Evolutionary conservation across 2,329 filamentous ascomycete genomes (phyloP).

Genomic region (Cordyceps militaris): DNA sequence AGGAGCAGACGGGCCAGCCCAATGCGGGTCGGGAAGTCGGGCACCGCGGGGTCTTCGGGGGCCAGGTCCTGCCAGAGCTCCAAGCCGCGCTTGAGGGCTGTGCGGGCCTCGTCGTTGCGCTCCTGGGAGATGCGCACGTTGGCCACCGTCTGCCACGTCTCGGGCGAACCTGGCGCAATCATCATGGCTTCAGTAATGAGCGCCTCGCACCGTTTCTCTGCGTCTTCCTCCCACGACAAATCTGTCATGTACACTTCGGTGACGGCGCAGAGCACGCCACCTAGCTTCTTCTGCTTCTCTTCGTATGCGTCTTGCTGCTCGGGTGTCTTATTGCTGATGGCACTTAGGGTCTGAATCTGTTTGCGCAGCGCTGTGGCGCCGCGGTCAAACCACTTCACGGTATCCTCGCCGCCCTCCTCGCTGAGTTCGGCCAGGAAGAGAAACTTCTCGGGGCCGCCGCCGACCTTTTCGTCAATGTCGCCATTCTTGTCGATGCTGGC

Average conservation of each 20-base stretch:
- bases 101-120: constrained; percentile 68
- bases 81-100: constrained; percentile 72
- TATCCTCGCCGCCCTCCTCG: constrained; percentile 59
- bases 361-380: constrained; percentile 66
- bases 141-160: constrained; percentile 92
- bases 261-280: constrained; percentile 87
- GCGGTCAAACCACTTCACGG: constrained; percentile 59
- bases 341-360: constrained; percentile 60
- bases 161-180: constrained; percentile 71
- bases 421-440: constrained; percentile 89
- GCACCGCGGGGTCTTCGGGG: constrained; percentile 63
- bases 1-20: constrained; percentile 79
- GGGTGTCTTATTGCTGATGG: constrained; percentile 29
- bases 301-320: constrained; percentile 41
- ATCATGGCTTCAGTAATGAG: constrained; percentile 87
- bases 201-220: constrained; percentile 78
- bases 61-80: constrained; percentile 75
- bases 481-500: constrained; percentile 73
- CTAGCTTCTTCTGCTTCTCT: constrained; percentile 72
- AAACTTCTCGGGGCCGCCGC: constrained; percentile 89
- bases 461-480: constrained; percentile 57
- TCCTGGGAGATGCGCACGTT: constrained; percentile 88
- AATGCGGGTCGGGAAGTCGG: constrained; percentile 80
- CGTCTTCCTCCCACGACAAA: constrained; percentile 84
- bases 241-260: constrained; percentile 99